Evolutionary conservation across 2,329 filamentous ascomycete species (phyloP).

Genomic region (Trichoderma pleuroti): DNA sequence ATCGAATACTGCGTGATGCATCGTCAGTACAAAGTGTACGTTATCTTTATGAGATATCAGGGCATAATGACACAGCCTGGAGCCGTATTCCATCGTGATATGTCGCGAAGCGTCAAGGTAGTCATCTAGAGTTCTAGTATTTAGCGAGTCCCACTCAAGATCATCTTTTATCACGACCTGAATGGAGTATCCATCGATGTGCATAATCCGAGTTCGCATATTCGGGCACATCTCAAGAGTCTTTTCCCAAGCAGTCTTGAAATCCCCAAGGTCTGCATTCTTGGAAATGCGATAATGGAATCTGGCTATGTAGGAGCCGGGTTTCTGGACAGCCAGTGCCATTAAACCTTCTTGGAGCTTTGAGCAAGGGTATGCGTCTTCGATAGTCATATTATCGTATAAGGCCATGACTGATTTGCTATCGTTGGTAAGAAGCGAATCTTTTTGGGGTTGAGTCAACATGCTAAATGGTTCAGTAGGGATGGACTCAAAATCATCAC

Average conservation of each 20-base stretch:
- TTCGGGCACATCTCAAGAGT: background rate
- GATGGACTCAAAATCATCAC: background rate
- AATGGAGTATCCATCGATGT: background rate
- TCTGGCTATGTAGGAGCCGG: conserved; percentile 6
- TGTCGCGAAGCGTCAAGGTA: background rate
- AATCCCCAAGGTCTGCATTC: background rate
- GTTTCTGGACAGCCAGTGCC: conserved; percentile 12
- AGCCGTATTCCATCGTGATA: background rate
- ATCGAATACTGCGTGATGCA: conserved; percentile 31
- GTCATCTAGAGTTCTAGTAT: background rate
- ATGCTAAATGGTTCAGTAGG: background rate
- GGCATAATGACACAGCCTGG: background rate
- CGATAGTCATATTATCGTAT: background rate
- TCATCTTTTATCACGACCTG: background rate
- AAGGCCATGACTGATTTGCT: background rate
- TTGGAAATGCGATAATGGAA: background rate
- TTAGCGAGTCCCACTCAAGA: background rate
- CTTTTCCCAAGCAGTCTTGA: conserved; percentile 19
- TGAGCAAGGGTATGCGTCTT: conserved; percentile 21
- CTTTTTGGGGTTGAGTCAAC: background rate
- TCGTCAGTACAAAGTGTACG: conserved; percentile 24
- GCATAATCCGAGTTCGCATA: conserved; percentile 21
- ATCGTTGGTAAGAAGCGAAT: background rate
- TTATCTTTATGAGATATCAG: background rate
- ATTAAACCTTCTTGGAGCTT: conserved; percentile 22